Evolutionary conservation across 2,329 filamentous ascomycete genomes (phyloP).

Genomic region (Fusarium begoniae): DNA sequence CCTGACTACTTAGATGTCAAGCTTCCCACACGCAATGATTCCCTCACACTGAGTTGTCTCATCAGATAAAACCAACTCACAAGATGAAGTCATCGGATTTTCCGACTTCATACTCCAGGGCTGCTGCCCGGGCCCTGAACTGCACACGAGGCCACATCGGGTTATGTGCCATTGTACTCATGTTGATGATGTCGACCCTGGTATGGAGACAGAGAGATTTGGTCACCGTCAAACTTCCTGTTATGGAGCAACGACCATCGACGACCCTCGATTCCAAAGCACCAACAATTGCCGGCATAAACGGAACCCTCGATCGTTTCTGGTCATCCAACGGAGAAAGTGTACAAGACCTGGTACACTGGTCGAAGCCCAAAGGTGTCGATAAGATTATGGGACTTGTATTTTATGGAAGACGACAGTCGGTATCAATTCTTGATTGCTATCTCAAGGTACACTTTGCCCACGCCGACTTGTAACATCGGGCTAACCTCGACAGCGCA

Average conservation of each 20-base stretch:
- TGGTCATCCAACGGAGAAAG: slow-evolving; percentile 37
- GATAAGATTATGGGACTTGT: slow-evolving; percentile 55
- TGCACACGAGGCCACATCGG: slow-evolving; percentile 27
- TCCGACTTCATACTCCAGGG: not conserved
- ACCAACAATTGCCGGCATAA: not conserved
- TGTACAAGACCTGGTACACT: slow-evolving; percentile 27
- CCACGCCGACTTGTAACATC: not conserved
- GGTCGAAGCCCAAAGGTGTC: slow-evolving; percentile 28
- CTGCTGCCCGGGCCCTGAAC: not conserved
- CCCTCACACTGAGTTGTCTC: not conserved
- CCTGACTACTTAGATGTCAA: slow-evolving; percentile 18
- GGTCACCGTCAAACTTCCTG: slow-evolving; percentile 15
- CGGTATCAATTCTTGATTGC: slow-evolving; percentile 58
- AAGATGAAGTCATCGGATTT: slow-evolving; percentile 22
- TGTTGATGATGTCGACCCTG: slow-evolving; percentile 29
- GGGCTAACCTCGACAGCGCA: slow-evolving; percentile 45
- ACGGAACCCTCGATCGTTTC: slow-evolving; percentile 26
- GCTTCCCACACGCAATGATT: not conserved
- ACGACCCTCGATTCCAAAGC: not conserved
- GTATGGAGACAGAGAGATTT: slow-evolving; percentile 30
- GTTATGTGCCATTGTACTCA: slow-evolving; percentile 25
- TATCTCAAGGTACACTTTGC: slow-evolving; percentile 51
- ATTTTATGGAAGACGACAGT: slow-evolving; percentile 56
- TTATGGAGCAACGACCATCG: slow-evolving; percentile 12
- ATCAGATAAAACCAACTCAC: not conserved